Conservation (phyloP, 139 green algal species). For the Parachlorella kessleri region DNA sequence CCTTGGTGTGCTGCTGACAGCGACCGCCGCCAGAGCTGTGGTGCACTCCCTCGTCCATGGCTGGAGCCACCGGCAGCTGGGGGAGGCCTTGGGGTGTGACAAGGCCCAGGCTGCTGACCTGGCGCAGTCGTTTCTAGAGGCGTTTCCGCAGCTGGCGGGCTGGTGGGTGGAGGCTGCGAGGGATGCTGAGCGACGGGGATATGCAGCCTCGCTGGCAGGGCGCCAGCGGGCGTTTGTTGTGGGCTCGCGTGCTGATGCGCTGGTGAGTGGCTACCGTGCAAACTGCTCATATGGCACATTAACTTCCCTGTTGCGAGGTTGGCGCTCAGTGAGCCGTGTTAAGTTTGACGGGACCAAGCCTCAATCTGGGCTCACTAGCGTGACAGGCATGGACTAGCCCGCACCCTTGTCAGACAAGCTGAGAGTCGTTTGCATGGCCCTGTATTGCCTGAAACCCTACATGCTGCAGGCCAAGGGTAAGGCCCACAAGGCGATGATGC, state of each 20-base stretch:
- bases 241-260: background rate
- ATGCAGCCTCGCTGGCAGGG: slow-evolving; percentile 15
- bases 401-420: background rate
- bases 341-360: no score
- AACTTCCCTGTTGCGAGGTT: no score
- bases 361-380: background rate
- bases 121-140: background rate
- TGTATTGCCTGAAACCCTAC: background rate
- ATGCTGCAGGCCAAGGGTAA: slow-evolving; percentile 9
- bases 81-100: slow-evolving; percentile 1
- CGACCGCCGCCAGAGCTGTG: background rate
- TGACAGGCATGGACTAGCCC: background rate
- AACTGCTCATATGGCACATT: background rate
- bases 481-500: slow-evolving; percentile 24
- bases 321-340: background rate
- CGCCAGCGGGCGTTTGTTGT: slow-evolving; percentile 4
- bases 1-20: slow-evolving; percentile 6
- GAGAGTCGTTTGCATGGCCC: background rate
- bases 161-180: slow-evolving; percentile 12
- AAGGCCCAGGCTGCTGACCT: background rate
- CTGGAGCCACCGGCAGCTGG: slow-evolving; percentile 20
- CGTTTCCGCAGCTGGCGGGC: slow-evolving; percentile 4
- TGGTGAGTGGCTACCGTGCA: background rate
- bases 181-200: background rate
- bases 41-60: slow-evolving; percentile 15